Conservation (phyloP, 2,329 filamentous ascomycete genomes). For the Penicillium griseofulvum region DNA sequence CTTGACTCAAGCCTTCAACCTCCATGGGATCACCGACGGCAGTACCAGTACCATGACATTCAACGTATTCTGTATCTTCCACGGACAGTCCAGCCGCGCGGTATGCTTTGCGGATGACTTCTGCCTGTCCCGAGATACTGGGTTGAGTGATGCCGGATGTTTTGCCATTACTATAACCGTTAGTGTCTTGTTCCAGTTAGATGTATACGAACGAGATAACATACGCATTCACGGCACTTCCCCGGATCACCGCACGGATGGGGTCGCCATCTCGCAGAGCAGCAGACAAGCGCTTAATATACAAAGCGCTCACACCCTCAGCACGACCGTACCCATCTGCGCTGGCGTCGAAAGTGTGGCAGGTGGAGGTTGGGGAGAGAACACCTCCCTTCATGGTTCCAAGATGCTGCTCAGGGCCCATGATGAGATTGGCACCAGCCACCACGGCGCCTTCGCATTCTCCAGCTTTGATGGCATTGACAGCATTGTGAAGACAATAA, state of each 20-base stretch:
- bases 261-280: slow-evolving; percentile 32
- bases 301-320: slow-evolving; percentile 34
- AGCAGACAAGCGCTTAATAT: slow-evolving; percentile 28
- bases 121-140: background rate
- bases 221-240: slow-evolving; percentile 17
- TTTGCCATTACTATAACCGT: background rate
- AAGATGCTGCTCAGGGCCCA: slow-evolving; percentile 27
- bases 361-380: slow-evolving; percentile 31
- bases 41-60: no score
- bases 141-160: background rate
- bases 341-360: slow-evolving; percentile 28
- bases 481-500: slow-evolving; percentile 28
- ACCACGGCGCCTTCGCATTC: slow-evolving; percentile 32
- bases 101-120: background rate
- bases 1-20: no score
- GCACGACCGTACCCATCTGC: slow-evolving; percentile 36
- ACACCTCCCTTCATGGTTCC: slow-evolving; percentile 34
- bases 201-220: no score
- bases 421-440: slow-evolving; percentile 35
- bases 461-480: slow-evolving; percentile 18
- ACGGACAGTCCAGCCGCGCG: background rate
- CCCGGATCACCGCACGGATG: slow-evolving; percentile 31
- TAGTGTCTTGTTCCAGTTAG: no score
- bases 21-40: no score
- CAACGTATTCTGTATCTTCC: no score